These are phyloP conservation scores for Capsicum pubescens DNA, from an alignment of 257 asterid genomes.

Conservation along the genomic window DNA sequence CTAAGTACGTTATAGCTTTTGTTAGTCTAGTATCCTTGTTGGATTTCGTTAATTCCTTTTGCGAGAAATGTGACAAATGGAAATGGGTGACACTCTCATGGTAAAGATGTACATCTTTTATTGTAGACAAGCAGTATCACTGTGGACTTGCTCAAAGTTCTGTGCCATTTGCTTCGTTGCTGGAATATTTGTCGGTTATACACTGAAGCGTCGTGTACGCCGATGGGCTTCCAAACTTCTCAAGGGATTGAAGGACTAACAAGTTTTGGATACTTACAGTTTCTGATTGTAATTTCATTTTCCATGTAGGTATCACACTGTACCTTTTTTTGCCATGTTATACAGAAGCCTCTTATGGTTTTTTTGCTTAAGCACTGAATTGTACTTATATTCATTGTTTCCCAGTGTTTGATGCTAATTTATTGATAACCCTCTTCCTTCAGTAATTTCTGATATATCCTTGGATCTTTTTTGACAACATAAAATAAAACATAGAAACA, in stretches of 20 bases:
- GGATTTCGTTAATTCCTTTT: not conserved
- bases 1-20: not conserved
- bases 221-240: constrained; percentile 78
- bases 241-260: constrained; percentile 54
- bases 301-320: constrained; percentile 20
- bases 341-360: not conserved
- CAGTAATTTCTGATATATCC: not conserved
- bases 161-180: constrained; percentile 78
- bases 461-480: not conserved
- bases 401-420: constrained; percentile 1
- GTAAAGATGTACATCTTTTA: constrained; percentile 30
- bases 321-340: constrained; percentile 4
- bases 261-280: not conserved
- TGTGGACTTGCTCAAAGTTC: constrained; percentile 82
- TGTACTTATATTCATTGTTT: constrained; percentile 6
- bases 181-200: constrained; percentile 76
- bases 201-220: constrained; percentile 74
- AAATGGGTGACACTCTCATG: not conserved
- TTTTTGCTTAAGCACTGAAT: not conserved
- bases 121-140: constrained; percentile 64
- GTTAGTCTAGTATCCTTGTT: not conserved
- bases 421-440: not conserved
- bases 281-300: constrained; percentile 20
- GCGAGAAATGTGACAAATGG: not conserved
- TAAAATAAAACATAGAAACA: not conserved